phyloP scores from a whole-genome alignment of 2,329 filamentous ascomycete species.

The Hypoxylon sp. region DNA sequence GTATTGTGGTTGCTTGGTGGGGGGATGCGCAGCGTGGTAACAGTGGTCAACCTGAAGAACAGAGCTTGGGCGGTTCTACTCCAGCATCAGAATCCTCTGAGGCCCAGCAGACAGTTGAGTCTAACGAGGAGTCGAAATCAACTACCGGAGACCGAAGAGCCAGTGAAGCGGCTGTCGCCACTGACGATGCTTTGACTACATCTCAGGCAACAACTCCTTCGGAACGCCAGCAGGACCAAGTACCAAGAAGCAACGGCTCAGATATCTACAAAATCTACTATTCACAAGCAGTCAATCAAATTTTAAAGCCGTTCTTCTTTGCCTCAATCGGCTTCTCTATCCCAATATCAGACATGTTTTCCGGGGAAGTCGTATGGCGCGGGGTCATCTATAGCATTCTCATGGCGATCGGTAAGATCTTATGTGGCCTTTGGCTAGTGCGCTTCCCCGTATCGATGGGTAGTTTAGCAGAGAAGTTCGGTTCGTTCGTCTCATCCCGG shows the following conservation, averaged over 20 bases:
- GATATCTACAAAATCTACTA: conserved; percentile 61
- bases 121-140: background rate
- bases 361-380: conserved; percentile 75
- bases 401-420: conserved; percentile 75
- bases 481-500: conserved; percentile 23
- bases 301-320: conserved; percentile 82
- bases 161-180: background rate
- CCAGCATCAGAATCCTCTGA: background rate
- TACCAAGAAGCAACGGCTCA: conserved; percentile 10
- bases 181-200: background rate
- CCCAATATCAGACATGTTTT: conserved; percentile 79
- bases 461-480: conserved; percentile 12
- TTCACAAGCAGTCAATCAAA: conserved; percentile 57
- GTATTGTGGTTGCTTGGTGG: conserved; percentile 73
- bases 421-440: conserved; percentile 73
- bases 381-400: conserved; percentile 79
- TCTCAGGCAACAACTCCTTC: background rate
- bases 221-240: conserved; percentile 2
- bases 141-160: background rate
- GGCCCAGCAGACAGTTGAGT: background rate
- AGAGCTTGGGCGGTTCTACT: background rate
- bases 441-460: conserved; percentile 52
- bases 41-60: background rate
- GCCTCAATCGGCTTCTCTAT: conserved; percentile 83
- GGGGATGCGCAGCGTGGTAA: conserved; percentile 44